A percentile compares a stretch with the other conserved stretches of the same genome.
phyloP scores from a whole-genome alignment of 495 filamentous ascomycete genomes.

The Lasiosphaeria miniovina region DNA sequence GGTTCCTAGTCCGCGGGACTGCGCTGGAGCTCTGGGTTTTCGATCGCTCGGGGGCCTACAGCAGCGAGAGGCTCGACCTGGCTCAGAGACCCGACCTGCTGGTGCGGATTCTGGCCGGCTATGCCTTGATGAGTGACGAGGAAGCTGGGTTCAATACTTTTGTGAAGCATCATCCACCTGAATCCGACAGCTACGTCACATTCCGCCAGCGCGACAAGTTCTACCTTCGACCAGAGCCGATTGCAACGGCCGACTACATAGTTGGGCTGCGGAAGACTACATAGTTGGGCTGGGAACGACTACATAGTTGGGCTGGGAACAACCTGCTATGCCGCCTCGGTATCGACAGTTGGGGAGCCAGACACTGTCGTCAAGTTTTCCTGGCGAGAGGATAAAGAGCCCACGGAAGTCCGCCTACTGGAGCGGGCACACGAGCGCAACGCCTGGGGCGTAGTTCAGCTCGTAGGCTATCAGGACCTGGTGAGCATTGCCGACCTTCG shows the following conservation, averaged over 20 bases:
- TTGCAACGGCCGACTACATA: background rate
- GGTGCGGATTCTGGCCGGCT: background rate
- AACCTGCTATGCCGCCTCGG: constrained; percentile 1
- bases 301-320: constrained; percentile 6
- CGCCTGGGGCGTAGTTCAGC: constrained; percentile 3
- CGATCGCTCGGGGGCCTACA: constrained; percentile 11
- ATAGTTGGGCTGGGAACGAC: constrained; percentile 3
- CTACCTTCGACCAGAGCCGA: no score
- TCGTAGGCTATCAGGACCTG: constrained; percentile 1
- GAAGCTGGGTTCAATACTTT: constrained; percentile 5
- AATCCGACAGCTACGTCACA: background rate
- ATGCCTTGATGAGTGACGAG: constrained; percentile 7
- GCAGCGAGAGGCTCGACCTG: constrained; percentile 5
- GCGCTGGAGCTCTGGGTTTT: constrained; percentile 11
- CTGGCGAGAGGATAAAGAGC: background rate
- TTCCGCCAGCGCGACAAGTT: background rate
- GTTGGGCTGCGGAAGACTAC: constrained; percentile 2
- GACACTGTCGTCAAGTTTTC: constrained; percentile 5
- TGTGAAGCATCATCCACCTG: background rate
- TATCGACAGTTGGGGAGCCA: background rate
- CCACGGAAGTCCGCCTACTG: background rate
- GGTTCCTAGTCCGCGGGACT: constrained; percentile 1
- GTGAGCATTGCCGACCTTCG: constrained; percentile 2
- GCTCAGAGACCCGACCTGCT: background rate
- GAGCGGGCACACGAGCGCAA: background rate